Conservation (phyloP, 768 basidiomycete species). For the Lyophyllum atratum region DNA sequence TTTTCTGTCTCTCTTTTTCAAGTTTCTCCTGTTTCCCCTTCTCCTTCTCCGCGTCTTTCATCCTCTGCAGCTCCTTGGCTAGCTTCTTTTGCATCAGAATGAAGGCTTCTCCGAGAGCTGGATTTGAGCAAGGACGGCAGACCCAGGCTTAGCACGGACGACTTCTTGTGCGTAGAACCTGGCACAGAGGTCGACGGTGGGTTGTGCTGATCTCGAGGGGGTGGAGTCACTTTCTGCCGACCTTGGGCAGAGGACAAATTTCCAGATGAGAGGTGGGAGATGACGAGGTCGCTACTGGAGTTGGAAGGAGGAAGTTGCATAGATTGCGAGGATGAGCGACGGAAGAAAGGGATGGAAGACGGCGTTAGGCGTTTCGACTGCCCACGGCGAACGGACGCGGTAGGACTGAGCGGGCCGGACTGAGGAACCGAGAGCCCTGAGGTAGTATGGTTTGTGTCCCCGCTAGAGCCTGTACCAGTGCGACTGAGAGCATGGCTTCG, state of each 20-base stretch:
- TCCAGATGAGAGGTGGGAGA: constrained; percentile 50
- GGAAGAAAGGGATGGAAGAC: constrained; percentile 92
- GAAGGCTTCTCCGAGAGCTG: constrained; percentile 78
- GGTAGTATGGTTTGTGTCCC: constrained; percentile 64
- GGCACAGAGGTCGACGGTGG: constrained; percentile 56
- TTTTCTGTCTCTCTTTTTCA: constrained; percentile 58
- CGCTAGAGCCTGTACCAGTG: constrained; percentile 75
- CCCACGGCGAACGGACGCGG: constrained; percentile 65
- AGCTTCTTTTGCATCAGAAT: constrained; percentile 66
- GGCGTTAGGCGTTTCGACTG: constrained; percentile 85
- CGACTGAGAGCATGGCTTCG: constrained; percentile 57
- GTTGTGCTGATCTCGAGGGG: constrained; percentile 56
- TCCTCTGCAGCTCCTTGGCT: constrained; percentile 44
- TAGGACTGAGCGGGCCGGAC: constrained; percentile 69
- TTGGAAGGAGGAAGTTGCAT: constrained; percentile 65
- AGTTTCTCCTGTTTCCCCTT: constrained; percentile 39
- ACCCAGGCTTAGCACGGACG: constrained; percentile 79
- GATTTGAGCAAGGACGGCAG: constrained; percentile 86
- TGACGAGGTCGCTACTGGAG: constrained; percentile 49
- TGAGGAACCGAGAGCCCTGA: constrained; percentile 54
- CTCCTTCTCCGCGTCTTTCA: constrained; percentile 53
- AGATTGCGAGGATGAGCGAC: constrained; percentile 87
- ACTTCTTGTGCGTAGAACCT: constrained; percentile 71
- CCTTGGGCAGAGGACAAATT: constrained; percentile 40
- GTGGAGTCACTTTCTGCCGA: constrained; percentile 42